Conservation (phyloP, 2,329 filamentous ascomycete genomes). For the Exophiala sideris region DNA sequence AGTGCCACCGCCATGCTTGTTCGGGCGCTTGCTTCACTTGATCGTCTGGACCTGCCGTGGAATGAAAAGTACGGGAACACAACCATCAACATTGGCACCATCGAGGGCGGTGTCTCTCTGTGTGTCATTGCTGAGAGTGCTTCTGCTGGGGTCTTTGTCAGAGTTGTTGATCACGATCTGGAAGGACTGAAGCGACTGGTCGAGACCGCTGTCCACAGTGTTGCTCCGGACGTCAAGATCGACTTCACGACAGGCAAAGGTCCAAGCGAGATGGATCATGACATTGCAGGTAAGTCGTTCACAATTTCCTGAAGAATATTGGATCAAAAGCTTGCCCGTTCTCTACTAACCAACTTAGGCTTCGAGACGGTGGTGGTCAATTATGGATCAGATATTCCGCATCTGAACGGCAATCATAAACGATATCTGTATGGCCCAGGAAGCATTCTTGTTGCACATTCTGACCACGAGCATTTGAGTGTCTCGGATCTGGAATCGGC, state of each 20-base stretch:
- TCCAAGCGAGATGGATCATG: constrained; percentile 32
- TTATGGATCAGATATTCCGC: constrained; percentile 42
- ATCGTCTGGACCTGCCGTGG: constrained; percentile 32
- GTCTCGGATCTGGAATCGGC: constrained; percentile 32
- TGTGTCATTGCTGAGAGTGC: constrained; percentile 41
- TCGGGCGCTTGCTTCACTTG: constrained; percentile 34
- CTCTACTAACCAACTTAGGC: constrained; percentile 26
- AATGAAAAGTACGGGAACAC: constrained; percentile 40
- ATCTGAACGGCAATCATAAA: constrained; percentile 34
- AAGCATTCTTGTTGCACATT: constrained; percentile 40
- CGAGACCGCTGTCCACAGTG: no score
- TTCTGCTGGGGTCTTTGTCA: constrained; percentile 22
- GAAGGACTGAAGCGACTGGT: no score
- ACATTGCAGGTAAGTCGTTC: constrained; percentile 27
- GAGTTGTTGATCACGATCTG: no score
- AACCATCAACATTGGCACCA: constrained; percentile 41
- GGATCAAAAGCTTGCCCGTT: no score
- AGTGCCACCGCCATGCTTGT: constrained; percentile 36
- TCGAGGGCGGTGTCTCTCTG: constrained; percentile 40
- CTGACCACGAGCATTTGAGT: constrained; percentile 37
- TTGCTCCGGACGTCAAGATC: no score
- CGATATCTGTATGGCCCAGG: constrained; percentile 42
- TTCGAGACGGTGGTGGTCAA: constrained; percentile 37
- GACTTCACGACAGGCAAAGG: no score
- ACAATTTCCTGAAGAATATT: no score